Percentiles rank a stretch among this genome's conserved stretches.
Conservation (phyloP, 2,329 filamentous ascomycete species). For the Pleoardoris graminearum region DNA sequence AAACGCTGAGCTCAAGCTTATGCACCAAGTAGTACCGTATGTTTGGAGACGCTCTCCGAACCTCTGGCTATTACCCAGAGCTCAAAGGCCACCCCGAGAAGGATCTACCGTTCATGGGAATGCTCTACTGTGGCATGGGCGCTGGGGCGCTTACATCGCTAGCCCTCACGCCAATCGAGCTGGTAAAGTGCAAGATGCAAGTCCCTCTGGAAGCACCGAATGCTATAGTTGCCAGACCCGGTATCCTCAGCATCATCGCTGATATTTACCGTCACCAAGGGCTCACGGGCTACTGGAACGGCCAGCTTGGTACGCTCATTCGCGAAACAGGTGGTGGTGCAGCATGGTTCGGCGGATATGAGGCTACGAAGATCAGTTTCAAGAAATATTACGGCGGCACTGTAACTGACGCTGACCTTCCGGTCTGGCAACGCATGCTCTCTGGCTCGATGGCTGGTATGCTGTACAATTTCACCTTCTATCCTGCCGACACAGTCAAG, state of each 20-base stretch:
- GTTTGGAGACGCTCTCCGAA: conserved; percentile 63
- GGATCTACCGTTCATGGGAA: conserved; percentile 71
- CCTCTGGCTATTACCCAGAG: conserved; percentile 59
- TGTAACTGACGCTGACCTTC: conserved; percentile 61
- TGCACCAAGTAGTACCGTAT: conserved; percentile 48
- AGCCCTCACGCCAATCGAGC: conserved; percentile 89
- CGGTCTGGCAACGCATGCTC: conserved; percentile 83
- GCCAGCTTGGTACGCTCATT: conserved; percentile 89
- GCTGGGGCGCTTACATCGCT: conserved; percentile 88
- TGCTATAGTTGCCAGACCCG: conserved; percentile 55
- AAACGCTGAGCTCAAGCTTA: conserved; percentile 21
- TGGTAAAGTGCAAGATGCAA: conserved; percentile 98
- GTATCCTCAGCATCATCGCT: conserved; percentile 71
- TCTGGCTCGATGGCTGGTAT: conserved; percentile 88
- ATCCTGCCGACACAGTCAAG: conserved; percentile 96
- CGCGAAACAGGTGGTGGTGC: conserved; percentile 91
- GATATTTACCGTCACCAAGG: conserved; percentile 84
- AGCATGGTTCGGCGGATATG: conserved; percentile 78
- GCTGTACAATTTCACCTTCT: conserved; percentile 96
- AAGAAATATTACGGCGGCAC: conserved; percentile 51
- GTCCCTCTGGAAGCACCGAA: conserved; percentile 59
- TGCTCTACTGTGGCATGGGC: conserved; percentile 80
- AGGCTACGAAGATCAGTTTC: conserved; percentile 67
- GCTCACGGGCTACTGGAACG: conserved; percentile 87
- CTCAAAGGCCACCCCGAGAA: conserved; percentile 46